A percentile compares a stretch with the other conserved stretches of the same genome.
These are phyloP conservation scores for Diaporthe nobilis DNA, from an alignment of 2,329 filamentous ascomycete genomes.

Conservation along the genomic window DNA sequence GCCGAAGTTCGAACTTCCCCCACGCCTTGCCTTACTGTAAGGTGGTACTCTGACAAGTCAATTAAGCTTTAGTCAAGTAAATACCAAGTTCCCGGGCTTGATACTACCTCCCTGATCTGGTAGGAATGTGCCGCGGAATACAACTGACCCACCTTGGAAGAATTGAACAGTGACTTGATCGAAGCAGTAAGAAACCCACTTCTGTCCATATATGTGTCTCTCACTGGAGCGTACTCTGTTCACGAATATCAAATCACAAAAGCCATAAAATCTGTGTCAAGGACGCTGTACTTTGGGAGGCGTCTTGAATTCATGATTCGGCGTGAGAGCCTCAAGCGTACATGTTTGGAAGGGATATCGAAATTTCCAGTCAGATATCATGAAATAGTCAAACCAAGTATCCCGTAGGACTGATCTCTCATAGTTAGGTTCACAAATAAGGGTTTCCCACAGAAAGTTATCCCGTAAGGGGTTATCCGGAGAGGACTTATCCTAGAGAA, in stretches of 20 bases:
- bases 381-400: no score
- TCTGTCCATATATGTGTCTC: background rate
- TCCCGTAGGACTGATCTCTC: no score
- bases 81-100: background rate
- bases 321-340: background rate
- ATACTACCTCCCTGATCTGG: constrained; percentile 10
- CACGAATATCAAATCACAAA: background rate
- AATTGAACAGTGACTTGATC: background rate
- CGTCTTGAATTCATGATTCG: background rate
- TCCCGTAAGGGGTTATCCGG: no score
- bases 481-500: no score
- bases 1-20: background rate
- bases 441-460: no score
- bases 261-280: background rate
- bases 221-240: background rate
- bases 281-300: background rate
- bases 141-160: background rate
- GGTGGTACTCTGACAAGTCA: background rate
- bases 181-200: no score
- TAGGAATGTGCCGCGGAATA: background rate
- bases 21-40: background rate
- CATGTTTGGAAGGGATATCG: no score
- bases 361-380: no score
- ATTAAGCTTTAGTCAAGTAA: background rate
- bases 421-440: no score